These are phyloP conservation scores for Ophiocordyceps robertsii DNA, from an alignment of 2,329 filamentous ascomycete species.

Conservation along the genomic window DNA sequence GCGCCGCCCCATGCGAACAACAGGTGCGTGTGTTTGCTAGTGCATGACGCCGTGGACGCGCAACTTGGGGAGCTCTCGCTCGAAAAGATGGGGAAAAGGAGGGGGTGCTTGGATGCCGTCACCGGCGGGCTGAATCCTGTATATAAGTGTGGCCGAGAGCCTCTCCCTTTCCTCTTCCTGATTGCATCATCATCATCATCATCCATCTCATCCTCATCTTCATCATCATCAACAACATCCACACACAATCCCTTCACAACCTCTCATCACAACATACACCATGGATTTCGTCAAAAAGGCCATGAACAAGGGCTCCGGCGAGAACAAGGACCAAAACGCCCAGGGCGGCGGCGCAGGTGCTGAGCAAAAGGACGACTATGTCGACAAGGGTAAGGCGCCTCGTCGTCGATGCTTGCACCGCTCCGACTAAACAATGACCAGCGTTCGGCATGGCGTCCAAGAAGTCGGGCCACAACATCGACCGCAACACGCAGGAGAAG, in stretches of 20 bases:
- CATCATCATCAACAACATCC: neutral
- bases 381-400: conserved; percentile 21
- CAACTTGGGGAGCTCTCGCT: too few relatives aligned
- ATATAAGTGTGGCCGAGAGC: too few relatives aligned
- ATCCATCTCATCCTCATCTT: too few relatives aligned
- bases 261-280: conserved; percentile 3
- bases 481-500: conserved; percentile 22
- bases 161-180: too few relatives aligned
- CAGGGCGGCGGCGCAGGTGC: conserved; percentile 3
- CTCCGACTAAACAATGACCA: conserved; percentile 3
- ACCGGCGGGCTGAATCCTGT: too few relatives aligned
- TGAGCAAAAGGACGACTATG: conserved; percentile 17
- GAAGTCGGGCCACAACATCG: conserved; percentile 21
- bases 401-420: neutral
- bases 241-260: neutral
- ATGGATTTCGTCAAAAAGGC: conserved; percentile 28
- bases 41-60: too few relatives aligned
- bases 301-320: conserved; percentile 5
- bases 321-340: conserved; percentile 7
- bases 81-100: too few relatives aligned
- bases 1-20: too few relatives aligned
- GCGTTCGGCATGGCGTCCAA: conserved; percentile 16
- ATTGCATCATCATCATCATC: too few relatives aligned
- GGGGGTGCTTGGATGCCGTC: too few relatives aligned
- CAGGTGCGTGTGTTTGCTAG: too few relatives aligned